Base-by-base conservation (phyloP, 208 protist species). In the Phytomonas serpens region DNA sequence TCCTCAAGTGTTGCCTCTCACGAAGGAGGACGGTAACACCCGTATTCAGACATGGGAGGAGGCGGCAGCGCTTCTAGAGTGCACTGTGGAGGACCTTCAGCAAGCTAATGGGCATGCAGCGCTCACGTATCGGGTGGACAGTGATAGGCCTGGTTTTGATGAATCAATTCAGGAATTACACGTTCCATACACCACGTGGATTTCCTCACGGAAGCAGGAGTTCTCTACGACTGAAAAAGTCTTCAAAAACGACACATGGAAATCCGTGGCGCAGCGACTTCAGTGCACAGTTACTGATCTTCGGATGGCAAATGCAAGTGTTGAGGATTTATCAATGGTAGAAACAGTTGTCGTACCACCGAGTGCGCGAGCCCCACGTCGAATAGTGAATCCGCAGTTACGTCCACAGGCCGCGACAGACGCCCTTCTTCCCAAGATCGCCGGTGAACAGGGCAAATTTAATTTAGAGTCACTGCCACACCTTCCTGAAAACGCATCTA, bases 71-170 rank as follows among this genome's bases (percentile, higher is more conserved):
- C 29, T 88, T 3, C 75, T 95, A 7, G 86, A 77, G n/a, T 95
- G 90, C 77, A 84, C 78, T 0, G 85, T 93, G 27, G 87, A 95
- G 65, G 87, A 95, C 69, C 64, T 95, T n/a, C 90, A 96, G 77
- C 83, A 90, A 57, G 81, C 78, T 2, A 93, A 93, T 63, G 81
- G 88, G 33, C 68, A 77, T 52, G 83, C 88, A 0, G 86, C 87
- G 13, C 69, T 88, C 1, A 86, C 74, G 19, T 95, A 92, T 73
- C 72, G 74, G 61, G 52, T 69, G 11, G 83, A 83, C 19, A 74
- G 42, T 23, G 74, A 71, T 13, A 78, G 69, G 16, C 78, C 79
- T 52, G 68, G 79, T 63, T 96, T 93, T 72, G 84, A 87, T 67
- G 13, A 77, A 13, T 68, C 79, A 0, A 73, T 87, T 0, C 81